A percentile compares a stretch with the other conserved stretches of the same genome.
Conservation (phyloP, 129 eudicot genomes). For the Flaveria ramosissima region DNA sequence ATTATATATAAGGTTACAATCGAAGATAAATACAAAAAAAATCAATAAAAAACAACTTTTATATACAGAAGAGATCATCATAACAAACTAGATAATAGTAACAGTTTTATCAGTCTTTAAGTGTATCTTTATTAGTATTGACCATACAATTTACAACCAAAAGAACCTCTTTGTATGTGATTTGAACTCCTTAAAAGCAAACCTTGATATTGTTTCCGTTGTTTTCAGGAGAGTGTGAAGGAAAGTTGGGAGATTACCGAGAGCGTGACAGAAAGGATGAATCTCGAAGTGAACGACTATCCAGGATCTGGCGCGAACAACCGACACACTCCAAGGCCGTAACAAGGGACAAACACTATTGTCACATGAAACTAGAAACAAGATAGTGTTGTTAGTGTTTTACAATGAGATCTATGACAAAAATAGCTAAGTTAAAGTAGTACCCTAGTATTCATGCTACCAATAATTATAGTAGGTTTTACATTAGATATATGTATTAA, state of each 20-base stretch:
- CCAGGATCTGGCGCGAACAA: conserved; percentile 94
- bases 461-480: conserved; percentile 13
- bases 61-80: no score
- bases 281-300: conserved; percentile 63
- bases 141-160: no score
- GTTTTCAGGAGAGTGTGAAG: conserved; percentile 35
- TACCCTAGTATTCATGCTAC: conserved; percentile 25
- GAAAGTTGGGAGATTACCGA: conserved; percentile 25
- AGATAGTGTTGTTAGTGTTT: conserved; percentile 17
- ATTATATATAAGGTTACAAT: no score
- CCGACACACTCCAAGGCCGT: conserved; percentile 78
- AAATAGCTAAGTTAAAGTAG: conserved; percentile 16
- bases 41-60: no score
- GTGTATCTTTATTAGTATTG: no score
- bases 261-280: conserved; percentile 45
- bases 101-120: no score
- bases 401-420: background rate
- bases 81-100: no score
- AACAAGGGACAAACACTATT: conserved; percentile 27
- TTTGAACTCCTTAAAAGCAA: no score
- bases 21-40: no score
- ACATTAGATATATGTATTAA: background rate
- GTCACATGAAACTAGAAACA: conserved; percentile 21
- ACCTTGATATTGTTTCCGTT: background rate
- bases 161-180: no score